Percentiles rank a stretch among this genome's conserved stretches.
Evolutionary conservation across 2,329 filamentous ascomycete genomes (phyloP).

Genomic region (Didymellaceae sp.): DNA sequence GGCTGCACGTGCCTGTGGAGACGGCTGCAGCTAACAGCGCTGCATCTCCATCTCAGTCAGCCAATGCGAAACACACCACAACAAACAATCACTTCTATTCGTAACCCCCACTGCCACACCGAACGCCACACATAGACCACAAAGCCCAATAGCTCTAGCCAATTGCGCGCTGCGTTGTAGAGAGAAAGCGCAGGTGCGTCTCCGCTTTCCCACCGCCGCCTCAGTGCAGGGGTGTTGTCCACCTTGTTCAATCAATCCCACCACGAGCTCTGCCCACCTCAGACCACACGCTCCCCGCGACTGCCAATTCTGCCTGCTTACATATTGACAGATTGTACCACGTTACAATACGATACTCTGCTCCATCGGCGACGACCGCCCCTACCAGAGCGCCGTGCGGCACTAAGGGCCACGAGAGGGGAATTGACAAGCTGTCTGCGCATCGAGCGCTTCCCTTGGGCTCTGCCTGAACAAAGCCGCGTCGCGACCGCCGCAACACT

Average conservation of each 20-base stretch:
- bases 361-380: conserved; percentile 13
- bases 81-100: conserved; percentile 31
- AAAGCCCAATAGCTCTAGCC: conserved; percentile 2
- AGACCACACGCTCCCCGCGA: conserved; percentile 7
- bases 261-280: conserved; percentile 24
- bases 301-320: neutral
- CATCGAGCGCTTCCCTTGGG: conserved; percentile 23
- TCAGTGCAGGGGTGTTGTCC: conserved; percentile 33
- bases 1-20: neutral
- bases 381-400: conserved; percentile 21
- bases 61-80: conserved; percentile 26
- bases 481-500: conserved; percentile 15
- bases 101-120: conserved; percentile 13
- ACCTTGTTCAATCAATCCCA: conserved; percentile 35
- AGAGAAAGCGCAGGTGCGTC: conserved; percentile 22
- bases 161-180: conserved; percentile 14
- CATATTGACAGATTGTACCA: neutral
- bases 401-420: conserved; percentile 17
- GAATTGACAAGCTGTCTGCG: conserved; percentile 20
- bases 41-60: conserved; percentile 7
- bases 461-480: conserved; percentile 26
- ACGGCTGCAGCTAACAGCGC: too few species aligned
- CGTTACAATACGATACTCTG: neutral
- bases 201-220: conserved; percentile 39
- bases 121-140: conserved; percentile 5